Conservation (phyloP, 2,329 filamentous ascomycete species). For the Gaeumannomyces sp. region DNA sequence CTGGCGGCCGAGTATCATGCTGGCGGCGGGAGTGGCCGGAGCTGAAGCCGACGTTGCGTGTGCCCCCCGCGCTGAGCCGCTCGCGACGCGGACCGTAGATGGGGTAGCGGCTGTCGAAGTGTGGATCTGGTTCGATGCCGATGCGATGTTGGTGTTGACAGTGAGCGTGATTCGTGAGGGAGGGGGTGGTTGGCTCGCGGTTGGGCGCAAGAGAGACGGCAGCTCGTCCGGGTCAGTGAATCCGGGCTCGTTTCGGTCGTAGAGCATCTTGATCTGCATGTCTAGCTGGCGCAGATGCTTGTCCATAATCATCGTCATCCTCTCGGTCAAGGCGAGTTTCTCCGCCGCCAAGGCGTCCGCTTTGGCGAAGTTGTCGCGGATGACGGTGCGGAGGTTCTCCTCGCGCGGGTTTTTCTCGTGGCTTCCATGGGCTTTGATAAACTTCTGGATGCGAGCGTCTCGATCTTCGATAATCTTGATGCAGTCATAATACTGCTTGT, state of each 20-base stretch:
- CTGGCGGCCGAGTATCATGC: slow-evolving; percentile 52
- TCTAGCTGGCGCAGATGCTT: slow-evolving; percentile 60
- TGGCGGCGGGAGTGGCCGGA: slow-evolving; percentile 54
- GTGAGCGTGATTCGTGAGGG: slow-evolving; percentile 31
- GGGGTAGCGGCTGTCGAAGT: slow-evolving; percentile 31
- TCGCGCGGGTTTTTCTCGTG: slow-evolving; percentile 71
- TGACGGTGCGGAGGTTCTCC: slow-evolving; percentile 57
- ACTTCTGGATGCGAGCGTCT: slow-evolving; percentile 72
- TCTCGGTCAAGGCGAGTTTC: slow-evolving; percentile 65
- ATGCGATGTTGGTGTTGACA: slow-evolving; percentile 28
- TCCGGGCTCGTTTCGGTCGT: slow-evolving; percentile 55
- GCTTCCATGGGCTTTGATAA: slow-evolving; percentile 70
- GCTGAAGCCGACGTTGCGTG: slow-evolving; percentile 51
- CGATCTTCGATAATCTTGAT: slow-evolving; percentile 63
- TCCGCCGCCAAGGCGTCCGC: slow-evolving; percentile 68
- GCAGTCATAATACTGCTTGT: slow-evolving; percentile 64
- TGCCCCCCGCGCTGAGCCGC: slow-evolving; percentile 42
- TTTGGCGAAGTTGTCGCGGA: slow-evolving; percentile 61
- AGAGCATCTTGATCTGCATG: slow-evolving; percentile 53
- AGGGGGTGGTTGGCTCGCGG: slow-evolving; percentile 38
- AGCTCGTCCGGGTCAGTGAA: slow-evolving; percentile 58
- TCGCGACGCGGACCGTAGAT: slow-evolving; percentile 33
- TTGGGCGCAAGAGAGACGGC: slow-evolving; percentile 54
- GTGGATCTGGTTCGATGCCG: slow-evolving; percentile 1
- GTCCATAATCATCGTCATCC: slow-evolving; percentile 53